Conservation (phyloP, 140 eudicot species). For the Cichorium intybus region DNA sequence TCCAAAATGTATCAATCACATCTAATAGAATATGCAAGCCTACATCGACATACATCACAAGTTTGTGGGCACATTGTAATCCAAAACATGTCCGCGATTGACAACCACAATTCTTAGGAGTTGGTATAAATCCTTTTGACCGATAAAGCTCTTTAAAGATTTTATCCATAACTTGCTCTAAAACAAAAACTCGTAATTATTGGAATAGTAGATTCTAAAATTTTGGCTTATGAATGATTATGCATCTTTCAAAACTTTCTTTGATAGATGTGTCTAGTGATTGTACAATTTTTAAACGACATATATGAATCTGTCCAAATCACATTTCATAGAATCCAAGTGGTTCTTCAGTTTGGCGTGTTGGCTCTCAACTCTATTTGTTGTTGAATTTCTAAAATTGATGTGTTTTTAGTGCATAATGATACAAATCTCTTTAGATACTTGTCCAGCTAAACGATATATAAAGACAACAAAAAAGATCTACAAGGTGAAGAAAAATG, state of each 20-base stretch:
- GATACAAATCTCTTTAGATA: too few species aligned
- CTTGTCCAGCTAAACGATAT: too few species aligned
- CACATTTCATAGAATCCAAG: too few species aligned
- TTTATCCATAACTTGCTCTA: background rate
- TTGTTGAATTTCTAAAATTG: too few species aligned
- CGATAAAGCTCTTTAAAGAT: background rate
- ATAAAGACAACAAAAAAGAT: too few species aligned
- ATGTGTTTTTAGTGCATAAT: too few species aligned
- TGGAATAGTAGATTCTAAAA: background rate
- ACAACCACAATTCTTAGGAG: background rate
- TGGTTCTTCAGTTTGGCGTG: too few species aligned
- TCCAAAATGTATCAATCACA: background rate
- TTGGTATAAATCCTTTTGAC: background rate
- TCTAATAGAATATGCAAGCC: background rate
- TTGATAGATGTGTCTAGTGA: background rate
- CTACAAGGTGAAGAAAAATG: too few species aligned
- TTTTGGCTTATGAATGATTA: background rate
- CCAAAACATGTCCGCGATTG: background rate
- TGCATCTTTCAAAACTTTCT: conserved; percentile 1
- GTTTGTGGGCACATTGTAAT: background rate
- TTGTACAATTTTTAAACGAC: background rate
- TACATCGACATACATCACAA: background rate
- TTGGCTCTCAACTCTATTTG: too few species aligned
- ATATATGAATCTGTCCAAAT: too few species aligned
- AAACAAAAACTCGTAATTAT: background rate